Evolutionary conservation across 371 early-diverging fungal genomes (phyloP), one percentile per base, ranked within the genome.

Genomic region (Syncephalis plumigaleata): DNA sequence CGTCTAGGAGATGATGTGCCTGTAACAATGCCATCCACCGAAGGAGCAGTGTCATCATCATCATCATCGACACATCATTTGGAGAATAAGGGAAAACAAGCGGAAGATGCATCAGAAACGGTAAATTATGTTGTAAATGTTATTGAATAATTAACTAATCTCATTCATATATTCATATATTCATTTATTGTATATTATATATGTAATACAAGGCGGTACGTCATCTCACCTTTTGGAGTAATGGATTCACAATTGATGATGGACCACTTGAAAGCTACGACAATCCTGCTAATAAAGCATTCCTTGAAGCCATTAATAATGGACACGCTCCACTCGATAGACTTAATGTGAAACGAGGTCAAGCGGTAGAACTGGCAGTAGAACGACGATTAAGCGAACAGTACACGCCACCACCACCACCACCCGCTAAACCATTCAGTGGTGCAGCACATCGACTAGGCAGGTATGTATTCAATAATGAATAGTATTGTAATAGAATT

Each of bases 221-320:
- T 27, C 64, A 77, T 42, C 68, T 96, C 51, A 92, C 89, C 2
- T 92, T 96, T 52, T 96, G 94, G 92, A 70, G 82, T 44, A 79
- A 93, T 57, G 97, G 97, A 36, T 96, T 94, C 57, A 90, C 84
- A 50, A 74, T 96, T 46, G 95, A 88, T 36, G 92, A 93, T 55
- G 97, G 95, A 0, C 87, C 87, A 0, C 59, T 96, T 42, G 66
- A 75, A 54, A 63, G 68, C 39, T 89, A 85, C 50, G 75, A 83
- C 38, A 89, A 89, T 55, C 95, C 96, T 13, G 77, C 70, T 39
- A 91, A 85, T 63, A 72, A 84, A 55, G 79, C 81, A 50, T 71
- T 87, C 53, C 63, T 96, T 55, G 65, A 72, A 42, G 77, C 82
- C n/a, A 88, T 96, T 50, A 82, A 90, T 47, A 76, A 73, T 48